Evolutionary conservation across 441 rosid species (phyloP), one percentile per base, ranked within the genome.

Genomic region (Gossypium gossypioides): DNA sequence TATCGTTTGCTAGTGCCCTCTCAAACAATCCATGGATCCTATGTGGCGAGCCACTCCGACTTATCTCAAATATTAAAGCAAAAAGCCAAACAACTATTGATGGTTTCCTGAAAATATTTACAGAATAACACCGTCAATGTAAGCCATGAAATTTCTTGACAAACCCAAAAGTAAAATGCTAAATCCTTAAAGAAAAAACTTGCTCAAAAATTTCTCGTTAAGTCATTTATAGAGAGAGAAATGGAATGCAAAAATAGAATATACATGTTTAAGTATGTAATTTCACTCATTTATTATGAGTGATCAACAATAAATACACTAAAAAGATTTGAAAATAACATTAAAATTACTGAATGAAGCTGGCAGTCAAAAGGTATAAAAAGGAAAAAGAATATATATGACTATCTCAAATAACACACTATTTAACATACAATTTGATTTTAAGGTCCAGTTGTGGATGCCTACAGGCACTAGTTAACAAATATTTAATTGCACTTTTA

Each of bases 11-110:
- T 79, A 95, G 68, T 79, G 98, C 97, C 79, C 95, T 91, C 77
- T 92, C 99, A 79, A 91, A 92, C 79, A 95, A 76, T 44, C 89
- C 92, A 60, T 88, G 96, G 68, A 92, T 86, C 84, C 98, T 86
- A 73, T 88, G 91, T 15, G 56, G 76, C 13, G 97, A 84, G 57
- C 90, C 88, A 60, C 85, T 91, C 81, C 81, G 82, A 74, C 83
- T 78, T 83, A 92, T 80, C 87, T 95, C 99, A 81, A 85, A 92
- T n/a, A 87, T 84, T 83, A 95, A 65, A 7, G 94, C 92, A 77
- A 86, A 92, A 69, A 92, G 85, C 88, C 95, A 92, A 66, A 86
- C 92, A 60, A 86, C 76, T 12, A 84, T 76, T 0, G 97, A 88
- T 72, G 97, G 91, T 75, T 80, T 88, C 87, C 98, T 94, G 85